Percentiles rank a stretch among this genome's conserved stretches.
Evolutionary conservation across 1,284 basidiomycete species (phyloP).

Genomic region (Austroboletus rostrupii): DNA sequence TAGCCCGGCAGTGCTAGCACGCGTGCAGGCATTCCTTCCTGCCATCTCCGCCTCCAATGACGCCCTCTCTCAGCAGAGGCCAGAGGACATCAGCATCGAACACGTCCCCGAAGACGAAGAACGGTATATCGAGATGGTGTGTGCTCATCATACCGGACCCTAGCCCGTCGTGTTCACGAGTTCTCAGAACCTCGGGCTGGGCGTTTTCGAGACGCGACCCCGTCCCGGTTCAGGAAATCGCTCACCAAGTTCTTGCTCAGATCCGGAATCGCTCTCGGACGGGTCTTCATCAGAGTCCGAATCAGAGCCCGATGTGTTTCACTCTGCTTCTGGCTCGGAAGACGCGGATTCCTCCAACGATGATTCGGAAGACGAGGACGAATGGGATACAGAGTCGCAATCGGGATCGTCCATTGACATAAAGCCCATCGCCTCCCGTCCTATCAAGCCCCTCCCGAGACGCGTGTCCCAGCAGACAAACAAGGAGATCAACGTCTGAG

Average conservation of each 20-base stretch:
- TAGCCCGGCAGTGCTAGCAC: slow-evolving; percentile 46
- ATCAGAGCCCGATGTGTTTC: slow-evolving; percentile 12
- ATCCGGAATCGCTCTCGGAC: slow-evolving; percentile 7
- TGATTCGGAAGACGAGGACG: slow-evolving; percentile 3
- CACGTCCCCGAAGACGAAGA: slow-evolving; percentile 42
- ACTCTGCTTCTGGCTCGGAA: slow-evolving; percentile 19
- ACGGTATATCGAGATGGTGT: slow-evolving; percentile 64
- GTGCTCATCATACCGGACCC: slow-evolving; percentile 12
- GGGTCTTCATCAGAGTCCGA: slow-evolving; percentile 13
- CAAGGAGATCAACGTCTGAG: slow-evolving; percentile 10
- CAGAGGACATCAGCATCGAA: slow-evolving; percentile 62
- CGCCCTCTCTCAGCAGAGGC: slow-evolving; percentile 45
- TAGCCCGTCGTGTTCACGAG: neutral
- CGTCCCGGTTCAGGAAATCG: neutral
- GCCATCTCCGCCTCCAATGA: slow-evolving; percentile 60
- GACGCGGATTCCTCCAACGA: slow-evolving; percentile 18
- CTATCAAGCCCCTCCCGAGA: slow-evolving; percentile 41
- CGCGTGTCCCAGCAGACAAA: slow-evolving; percentile 22
- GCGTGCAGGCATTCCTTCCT: slow-evolving; percentile 62
- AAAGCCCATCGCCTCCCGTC: slow-evolving; percentile 36
- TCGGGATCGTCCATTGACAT: slow-evolving; percentile 31
- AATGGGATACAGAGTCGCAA: slow-evolving; percentile 29
- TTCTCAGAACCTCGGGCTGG: slow-evolving; percentile 57
- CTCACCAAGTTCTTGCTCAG: slow-evolving; percentile 6
- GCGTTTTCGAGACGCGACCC: slow-evolving; percentile 49